phyloP scores from a whole-genome alignment of 2,329 filamentous ascomycete genomes.

The Thelonectria rubi region DNA sequence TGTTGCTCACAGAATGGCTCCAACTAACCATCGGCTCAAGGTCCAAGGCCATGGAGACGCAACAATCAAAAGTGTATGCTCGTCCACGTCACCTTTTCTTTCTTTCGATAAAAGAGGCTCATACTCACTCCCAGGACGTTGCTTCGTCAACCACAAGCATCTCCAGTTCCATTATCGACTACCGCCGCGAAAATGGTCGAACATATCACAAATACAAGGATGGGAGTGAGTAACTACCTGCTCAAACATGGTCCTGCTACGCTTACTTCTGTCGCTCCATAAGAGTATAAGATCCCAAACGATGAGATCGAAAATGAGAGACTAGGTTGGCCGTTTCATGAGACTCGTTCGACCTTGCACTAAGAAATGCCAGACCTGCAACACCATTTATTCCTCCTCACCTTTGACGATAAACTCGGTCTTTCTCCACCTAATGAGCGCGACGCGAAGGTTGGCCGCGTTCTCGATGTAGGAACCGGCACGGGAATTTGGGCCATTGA shows the following conservation, averaged over 20 bases:
- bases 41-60: slow-evolving; percentile 4
- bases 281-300: not conserved
- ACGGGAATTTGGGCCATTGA: slow-evolving; percentile 37
- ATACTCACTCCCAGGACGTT: not conserved
- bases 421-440: not conserved
- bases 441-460: slow-evolving; percentile 17
- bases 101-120: not conserved
- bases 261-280: not conserved
- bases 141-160: not conserved
- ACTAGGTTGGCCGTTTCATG: not conserved
- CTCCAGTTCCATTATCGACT: not conserved
- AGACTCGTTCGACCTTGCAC: not conserved
- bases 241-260: too few relatives aligned
- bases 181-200: not conserved
- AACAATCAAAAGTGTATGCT: not conserved
- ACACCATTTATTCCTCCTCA: slow-evolving; percentile 1
- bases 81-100: not conserved
- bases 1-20: fast-evolving
- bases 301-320: not conserved
- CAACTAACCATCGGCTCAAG: not conserved
- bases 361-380: not conserved
- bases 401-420: not conserved
- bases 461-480: slow-evolving; percentile 33
- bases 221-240: not conserved
- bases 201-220: not conserved